These are phyloP conservation scores for Lactarius pseudohatsudake DNA, from an alignment of 768 basidiomycete genomes.

Conservation along the genomic window DNA sequence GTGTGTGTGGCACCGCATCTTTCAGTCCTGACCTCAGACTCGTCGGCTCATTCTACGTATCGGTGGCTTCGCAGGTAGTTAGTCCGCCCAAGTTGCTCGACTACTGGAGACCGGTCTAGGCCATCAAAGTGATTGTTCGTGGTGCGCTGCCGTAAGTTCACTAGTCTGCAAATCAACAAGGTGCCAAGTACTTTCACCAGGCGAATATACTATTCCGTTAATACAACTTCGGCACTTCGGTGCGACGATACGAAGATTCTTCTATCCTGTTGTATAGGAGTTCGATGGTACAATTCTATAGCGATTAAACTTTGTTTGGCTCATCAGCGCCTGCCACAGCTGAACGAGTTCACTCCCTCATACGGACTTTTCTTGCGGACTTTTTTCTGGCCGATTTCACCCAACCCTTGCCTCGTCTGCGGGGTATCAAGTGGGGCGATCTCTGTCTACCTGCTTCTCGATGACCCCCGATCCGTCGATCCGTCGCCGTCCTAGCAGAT, in stretches of 20 bases:
- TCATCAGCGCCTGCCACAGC: neutral
- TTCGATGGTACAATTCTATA: neutral
- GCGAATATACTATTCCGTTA: neutral
- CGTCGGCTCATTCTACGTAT: conserved; percentile 31
- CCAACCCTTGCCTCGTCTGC: neutral
- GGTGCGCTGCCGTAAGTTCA: neutral
- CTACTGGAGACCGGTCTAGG: conserved; percentile 10
- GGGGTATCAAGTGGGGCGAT: neutral
- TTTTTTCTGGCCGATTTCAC: neutral
- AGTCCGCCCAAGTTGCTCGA: conserved; percentile 14
- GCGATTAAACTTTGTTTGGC: neutral
- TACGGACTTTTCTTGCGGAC: neutral
- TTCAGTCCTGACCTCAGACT: conserved; percentile 39
- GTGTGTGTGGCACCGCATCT: conserved; percentile 38
- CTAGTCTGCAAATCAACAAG: neutral
- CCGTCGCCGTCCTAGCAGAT: neutral
- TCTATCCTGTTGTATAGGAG: neutral
- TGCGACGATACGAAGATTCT: neutral
- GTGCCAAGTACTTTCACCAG: neutral
- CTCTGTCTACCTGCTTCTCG: neutral
- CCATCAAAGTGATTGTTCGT: neutral
- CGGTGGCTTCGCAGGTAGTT: conserved; percentile 27
- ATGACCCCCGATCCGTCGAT: neutral
- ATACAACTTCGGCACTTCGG: neutral
- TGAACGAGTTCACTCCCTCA: neutral